Evolutionary conservation across 2,329 filamentous ascomycete genomes (phyloP), one percentile per base, ranked within the genome.

Genomic region (Colletotrichum gloeosporioides): DNA sequence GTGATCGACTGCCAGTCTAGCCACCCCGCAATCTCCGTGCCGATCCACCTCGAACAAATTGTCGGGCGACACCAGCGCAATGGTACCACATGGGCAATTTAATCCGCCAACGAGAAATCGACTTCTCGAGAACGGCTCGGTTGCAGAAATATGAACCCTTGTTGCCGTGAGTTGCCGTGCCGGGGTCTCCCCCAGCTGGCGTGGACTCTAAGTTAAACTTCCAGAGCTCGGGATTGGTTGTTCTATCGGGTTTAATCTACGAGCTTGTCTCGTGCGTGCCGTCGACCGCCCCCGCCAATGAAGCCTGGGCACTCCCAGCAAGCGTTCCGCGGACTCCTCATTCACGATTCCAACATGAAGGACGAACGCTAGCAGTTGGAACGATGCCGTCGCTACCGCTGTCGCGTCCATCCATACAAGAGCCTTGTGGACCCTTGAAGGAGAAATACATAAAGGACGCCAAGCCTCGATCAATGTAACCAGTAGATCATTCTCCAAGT

Each of bases 21-120:
- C 2, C 25, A 68, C 32, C 32, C 32, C 57, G 22, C 25, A 64
- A 36, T 59, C 39, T 64, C 44, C 29, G 39, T 6, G n/a, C 16
- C 36, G 32, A 55, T 59, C 32, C 39, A 59, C 53, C 39, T 12
- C 22, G 13, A 25, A 59, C 73, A 25, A 10, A 57, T 31, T 53
- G 36, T 31, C 25, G 25, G 31, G 22, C 39, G 53, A 32, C 32
- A 18, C 53, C 32, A 64, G 16, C 62, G 36, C 44, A 12, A n/a
- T 36, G 36, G 34, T 25, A 31, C 29, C 34, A 8, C 44, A 53
- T 22, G 67, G 68, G 22, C 27, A 31, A 76, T 65, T 76, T 53
- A 61, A 76, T 73, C 70, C 70, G 73, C 73, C 73, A 69, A 76
- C 55, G 64, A 62, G 73, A 55, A 25, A 34, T 34, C 53, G 53